These are phyloP conservation scores for Malus sieversii DNA, from an alignment of 306 rosid genomes.

Conservation along the genomic window DNA sequence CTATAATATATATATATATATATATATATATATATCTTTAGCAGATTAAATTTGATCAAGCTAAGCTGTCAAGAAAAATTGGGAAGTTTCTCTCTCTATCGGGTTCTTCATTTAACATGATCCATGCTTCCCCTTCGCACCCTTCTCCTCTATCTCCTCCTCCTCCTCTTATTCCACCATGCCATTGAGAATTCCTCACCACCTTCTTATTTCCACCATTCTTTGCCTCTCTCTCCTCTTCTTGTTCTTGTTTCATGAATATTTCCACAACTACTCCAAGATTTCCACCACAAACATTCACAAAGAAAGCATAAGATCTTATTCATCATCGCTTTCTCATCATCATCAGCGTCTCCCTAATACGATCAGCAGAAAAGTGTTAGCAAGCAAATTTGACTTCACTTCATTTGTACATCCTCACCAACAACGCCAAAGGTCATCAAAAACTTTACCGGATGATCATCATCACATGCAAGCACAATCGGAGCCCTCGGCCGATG, in stretches of 20 bases:
- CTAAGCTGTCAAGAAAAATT: constrained; percentile 19
- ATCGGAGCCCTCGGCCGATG: constrained; percentile 16
- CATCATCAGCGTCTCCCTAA: constrained; percentile 2
- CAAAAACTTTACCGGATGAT: constrained; percentile 4
- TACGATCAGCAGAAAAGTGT: constrained; percentile 54
- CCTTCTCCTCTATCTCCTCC: constrained; percentile 27
- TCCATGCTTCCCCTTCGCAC: constrained; percentile 71
- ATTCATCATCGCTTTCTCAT: constrained; percentile 17
- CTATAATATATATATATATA: background rate
- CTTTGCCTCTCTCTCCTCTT: constrained; percentile 18
- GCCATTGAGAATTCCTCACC: constrained; percentile 57
- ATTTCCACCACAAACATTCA: constrained; percentile 17
- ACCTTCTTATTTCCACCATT: constrained; percentile 31
- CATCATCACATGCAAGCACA: background rate
- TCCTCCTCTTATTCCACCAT: constrained; percentile 43
- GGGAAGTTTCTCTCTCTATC: constrained; percentile 2
- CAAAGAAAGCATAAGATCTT: constrained; percentile 21
- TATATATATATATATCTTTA: constrained; percentile 4
- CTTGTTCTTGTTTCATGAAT: constrained; percentile 50
- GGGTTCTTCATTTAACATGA: constrained; percentile 19
- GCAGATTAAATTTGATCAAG: constrained; percentile 21
- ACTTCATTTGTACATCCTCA: constrained; percentile 48
- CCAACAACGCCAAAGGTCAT: background rate
- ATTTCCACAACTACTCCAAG: constrained; percentile 39
- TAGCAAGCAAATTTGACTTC: constrained; percentile 69